Evolutionary conservation across 331 rosid species (phyloP).

Genomic region (Saraca asoca): DNA sequence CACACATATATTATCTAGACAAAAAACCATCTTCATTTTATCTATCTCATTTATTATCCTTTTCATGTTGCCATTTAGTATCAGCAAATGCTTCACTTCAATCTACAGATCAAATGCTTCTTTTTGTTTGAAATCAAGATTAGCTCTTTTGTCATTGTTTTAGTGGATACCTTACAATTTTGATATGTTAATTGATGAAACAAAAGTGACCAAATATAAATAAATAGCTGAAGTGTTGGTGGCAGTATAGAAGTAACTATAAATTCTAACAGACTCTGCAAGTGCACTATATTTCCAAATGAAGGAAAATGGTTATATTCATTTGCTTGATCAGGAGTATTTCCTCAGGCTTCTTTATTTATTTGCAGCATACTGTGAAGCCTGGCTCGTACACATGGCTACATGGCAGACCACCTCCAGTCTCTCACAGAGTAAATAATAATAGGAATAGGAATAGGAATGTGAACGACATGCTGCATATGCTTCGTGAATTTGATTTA

Average conservation of each 20-base stretch:
- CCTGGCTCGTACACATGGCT: no score
- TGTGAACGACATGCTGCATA: constrained; percentile 34
- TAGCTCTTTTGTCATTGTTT: no score
- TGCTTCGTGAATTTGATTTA: constrained; percentile 43
- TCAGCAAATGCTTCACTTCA: background rate
- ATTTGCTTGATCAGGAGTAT: background rate
- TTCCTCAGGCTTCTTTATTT: background rate
- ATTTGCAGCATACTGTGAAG: background rate
- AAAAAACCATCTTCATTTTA: background rate
- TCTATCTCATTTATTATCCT: background rate
- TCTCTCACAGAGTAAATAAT: no score
- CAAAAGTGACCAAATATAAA: background rate
- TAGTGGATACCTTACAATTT: no score
- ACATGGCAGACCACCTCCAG: no score
- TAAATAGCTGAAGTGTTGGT: background rate
- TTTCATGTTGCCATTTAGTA: constrained; percentile 2
- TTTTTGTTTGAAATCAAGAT: no score
- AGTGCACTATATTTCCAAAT: background rate
- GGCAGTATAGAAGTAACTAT: background rate
- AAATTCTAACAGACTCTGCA: constrained; percentile 1
- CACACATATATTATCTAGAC: no score
- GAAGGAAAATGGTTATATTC: background rate
- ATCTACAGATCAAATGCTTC: background rate
- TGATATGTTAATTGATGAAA: background rate
- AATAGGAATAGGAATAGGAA: no score